These are phyloP conservation scores for Cladosporium sp. DNA, from an alignment of 2,329 filamentous ascomycete species.

Conservation along the genomic window DNA sequence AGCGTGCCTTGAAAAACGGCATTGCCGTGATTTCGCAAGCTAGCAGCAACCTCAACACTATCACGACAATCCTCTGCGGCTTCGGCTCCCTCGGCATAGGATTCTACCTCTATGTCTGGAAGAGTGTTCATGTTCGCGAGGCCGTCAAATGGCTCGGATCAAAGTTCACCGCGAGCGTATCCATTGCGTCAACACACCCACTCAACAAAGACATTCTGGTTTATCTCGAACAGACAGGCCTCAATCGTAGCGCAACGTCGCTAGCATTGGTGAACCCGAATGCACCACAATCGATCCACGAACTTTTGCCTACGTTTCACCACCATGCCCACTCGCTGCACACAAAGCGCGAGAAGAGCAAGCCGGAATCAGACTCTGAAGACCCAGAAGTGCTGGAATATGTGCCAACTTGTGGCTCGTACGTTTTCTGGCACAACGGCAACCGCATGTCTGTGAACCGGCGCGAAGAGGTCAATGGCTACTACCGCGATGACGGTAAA, in stretches of 20 bases:
- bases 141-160: not conserved
- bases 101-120: constrained; percentile 7
- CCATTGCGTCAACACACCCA: constrained; percentile 2
- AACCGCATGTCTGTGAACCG: constrained; percentile 3
- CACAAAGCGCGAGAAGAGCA: too few relatives aligned
- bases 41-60: not conserved
- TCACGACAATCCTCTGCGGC: not conserved
- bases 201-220: constrained; percentile 3
- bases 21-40: not conserved
- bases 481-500: constrained; percentile 2
- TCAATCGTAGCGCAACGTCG: not conserved
- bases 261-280: constrained; percentile 4
- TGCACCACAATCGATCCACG: too few relatives aligned
- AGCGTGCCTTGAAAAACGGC: constrained; percentile 3
- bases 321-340: too few relatives aligned
- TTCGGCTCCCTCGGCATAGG: constrained; percentile 1
- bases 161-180: not conserved
- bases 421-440: constrained; percentile 8
- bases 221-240: not conserved
- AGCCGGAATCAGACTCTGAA: too few relatives aligned
- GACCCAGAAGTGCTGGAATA: constrained; percentile 18
- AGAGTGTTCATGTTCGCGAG: not conserved
- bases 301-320: too few relatives aligned
- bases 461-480: constrained; percentile 3
- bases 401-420: constrained; percentile 23